Base-by-base conservation (phyloP, 2,329 filamentous ascomycete genomes). In the Exophiala sp. region DNA sequence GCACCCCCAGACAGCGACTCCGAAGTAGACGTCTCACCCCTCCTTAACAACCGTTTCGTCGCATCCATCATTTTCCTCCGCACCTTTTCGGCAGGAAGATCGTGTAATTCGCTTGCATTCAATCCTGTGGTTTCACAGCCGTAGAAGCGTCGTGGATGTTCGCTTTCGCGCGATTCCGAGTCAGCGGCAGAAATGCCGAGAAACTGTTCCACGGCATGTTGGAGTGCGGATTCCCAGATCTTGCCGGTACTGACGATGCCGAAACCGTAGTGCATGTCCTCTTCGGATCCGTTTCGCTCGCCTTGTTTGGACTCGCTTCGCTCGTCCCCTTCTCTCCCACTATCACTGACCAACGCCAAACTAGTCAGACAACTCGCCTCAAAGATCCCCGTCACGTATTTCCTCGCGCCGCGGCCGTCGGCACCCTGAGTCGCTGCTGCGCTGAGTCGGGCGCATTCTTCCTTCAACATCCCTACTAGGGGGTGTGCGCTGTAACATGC, bases 401-500 rank as follows among this genome's bases (percentile, higher is more conserved):
- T 78, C 51, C 65, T 66, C 8, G 56, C 58, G 11, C 58, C 51
- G 10, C n/a, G 37, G 9, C 57, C 50, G 6, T 34, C 37, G 13
- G 32, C 2, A 52, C 54, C 11, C 37, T 13, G 30, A 1, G 54
- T 55, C 11, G 54, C 57, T 34, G 49, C 19, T 18, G 30, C 11
- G 23, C 16, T 13, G 22, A 45, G 41, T 21, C 65, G 61, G 1
- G 63, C 56, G 10, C 72, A 66, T 11, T 70, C 62, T n/a, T 68
- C 57, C 52, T 74, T 74, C 9, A 95, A 70, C 42, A 75, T 66
- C 0, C 73, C 66, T 0, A 95, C 86, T 0, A 96, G 76, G 0
- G 85, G 82, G 63, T 96, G 89, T 1, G 85, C 81, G 52, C 86
- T 93, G 71, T 88, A 97, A 70, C 91, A 96, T 16, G 89, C 89